Percentiles rank a stretch among this genome's conserved stretches.
Evolutionary conservation across 805 yeast genomes (phyloP).

Genomic region (Yarrowia keelungensis): DNA sequence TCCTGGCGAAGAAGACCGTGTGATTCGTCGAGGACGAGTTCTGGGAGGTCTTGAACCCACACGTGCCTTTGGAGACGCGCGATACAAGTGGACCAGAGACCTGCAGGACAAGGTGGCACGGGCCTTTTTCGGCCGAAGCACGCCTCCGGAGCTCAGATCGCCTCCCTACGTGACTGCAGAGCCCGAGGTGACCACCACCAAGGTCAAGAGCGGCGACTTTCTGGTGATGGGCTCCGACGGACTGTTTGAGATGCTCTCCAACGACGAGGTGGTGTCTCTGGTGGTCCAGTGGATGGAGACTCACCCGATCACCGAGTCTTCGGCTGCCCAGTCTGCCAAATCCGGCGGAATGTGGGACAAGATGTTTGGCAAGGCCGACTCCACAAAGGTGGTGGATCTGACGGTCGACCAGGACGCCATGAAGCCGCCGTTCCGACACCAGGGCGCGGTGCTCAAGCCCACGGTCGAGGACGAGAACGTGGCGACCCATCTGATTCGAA

Average conservation of each 20-base stretch:
- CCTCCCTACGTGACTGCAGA: conserved; percentile 99
- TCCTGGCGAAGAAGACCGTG: conserved; percentile 82
- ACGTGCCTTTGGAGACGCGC: conserved; percentile 96
- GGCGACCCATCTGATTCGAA: conserved; percentile 90
- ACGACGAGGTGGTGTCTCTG: conserved; percentile 89
- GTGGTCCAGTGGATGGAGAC: conserved; percentile 93
- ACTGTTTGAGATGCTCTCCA: conserved; percentile 85
- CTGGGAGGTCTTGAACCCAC: conserved; percentile 94
- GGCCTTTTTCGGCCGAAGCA: conserved; percentile 77
- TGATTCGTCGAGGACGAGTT: conserved; percentile 84
- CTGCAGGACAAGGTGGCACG: conserved; percentile 76
- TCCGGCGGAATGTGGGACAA: conserved; percentile 39
- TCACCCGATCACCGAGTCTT: conserved; percentile 57
- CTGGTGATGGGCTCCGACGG: conserved; percentile 95
- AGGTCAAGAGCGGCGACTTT: conserved; percentile 77
- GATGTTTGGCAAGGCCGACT: conserved; percentile 36
- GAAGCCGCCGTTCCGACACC: conserved; percentile 72
- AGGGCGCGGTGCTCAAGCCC: conserved; percentile 43
- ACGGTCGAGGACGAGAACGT: conserved; percentile 81
- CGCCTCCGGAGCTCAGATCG: conserved; percentile 72
- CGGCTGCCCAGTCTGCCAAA: conserved; percentile 19
- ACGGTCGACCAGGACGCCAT: conserved; percentile 58
- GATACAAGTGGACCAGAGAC: conserved; percentile 81
- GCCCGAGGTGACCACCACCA: conserved; percentile 87
- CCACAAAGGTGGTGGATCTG: conserved; percentile 48